Base-by-base conservation (phyloP, 164 flowering plant species). In the Aristolochia californica region DNA sequence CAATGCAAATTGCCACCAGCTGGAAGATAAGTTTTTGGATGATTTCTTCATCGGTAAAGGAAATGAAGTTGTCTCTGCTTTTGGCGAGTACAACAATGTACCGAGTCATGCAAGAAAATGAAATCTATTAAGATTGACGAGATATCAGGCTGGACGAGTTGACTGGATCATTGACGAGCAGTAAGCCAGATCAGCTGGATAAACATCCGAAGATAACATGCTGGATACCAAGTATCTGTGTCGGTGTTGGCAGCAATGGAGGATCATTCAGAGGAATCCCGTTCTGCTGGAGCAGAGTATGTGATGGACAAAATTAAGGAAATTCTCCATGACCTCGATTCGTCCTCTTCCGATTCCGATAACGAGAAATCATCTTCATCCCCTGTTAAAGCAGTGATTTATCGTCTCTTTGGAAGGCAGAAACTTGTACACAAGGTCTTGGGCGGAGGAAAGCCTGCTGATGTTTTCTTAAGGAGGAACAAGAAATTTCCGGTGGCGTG, bases 381-480 rank as follows among this genome's bases (percentile, higher is more conserved):
- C 27, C 55, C 80, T 22, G 16, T 75, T 17, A 76, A 76, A 58
- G n/a, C 80, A 20, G 67, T 66, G 69, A 45, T 76, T 52, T 62
- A 67, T 49, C 80, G 88, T 44, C 68, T 87, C 53, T 85, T 85
- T 26, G 96, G 96, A 0, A 72, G 96, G 63, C 77, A 85, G 71
- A 77, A 70, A 68, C 86, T 91, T 20, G 81, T 87, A 34, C 96
- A 87, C 71, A 60, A 79, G 65, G 82, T 82, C 54, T 70, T 87
- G 15, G 96, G 96, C 25, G 89, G 89, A n/a, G 96, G 96, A 52
- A 87, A 83, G 66, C 81, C 91, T 52, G 96, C 98, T 38, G 94
- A 91, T 69, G 61, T 91, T n/a, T 79, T 91, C 61, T 62, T 88
- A 60, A 88, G 98, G 98, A 88, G 95, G 75, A 82, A 91, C 73